Conservation (phyloP, 148 eudicot species). For the Bassia scoparia region DNA sequence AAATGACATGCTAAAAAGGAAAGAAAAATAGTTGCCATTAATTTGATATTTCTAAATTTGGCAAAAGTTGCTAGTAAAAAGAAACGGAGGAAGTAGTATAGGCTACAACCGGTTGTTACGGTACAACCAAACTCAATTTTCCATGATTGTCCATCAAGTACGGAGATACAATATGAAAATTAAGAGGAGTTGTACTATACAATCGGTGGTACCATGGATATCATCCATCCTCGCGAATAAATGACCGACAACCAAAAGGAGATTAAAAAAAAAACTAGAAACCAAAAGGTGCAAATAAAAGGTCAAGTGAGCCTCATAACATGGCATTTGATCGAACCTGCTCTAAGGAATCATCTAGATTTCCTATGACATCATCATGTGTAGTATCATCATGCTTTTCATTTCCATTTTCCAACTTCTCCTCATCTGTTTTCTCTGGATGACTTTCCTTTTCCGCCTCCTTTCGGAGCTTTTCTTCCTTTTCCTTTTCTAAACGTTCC, state of each 20-base stretch:
- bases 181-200: no score
- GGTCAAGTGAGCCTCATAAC: neutral
- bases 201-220: no score
- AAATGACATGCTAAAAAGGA: no score
- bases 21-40: no score
- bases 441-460: conserved; percentile 47
- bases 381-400: conserved; percentile 32
- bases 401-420: conserved; percentile 30
- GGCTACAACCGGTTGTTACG: no score
- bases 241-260: neutral
- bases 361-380: conserved; percentile 41
- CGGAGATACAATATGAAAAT: no score
- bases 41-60: no score
- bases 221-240: neutral
- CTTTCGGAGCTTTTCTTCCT: conserved; percentile 63
- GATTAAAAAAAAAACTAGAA: neutral
- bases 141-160: no score
- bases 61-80: no score
- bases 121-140: no score
- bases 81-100: no score
- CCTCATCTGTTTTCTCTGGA: conserved; percentile 31
- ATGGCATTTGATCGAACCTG: conserved; percentile 36
- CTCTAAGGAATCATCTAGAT: conserved; percentile 33
- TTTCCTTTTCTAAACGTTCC: conserved; percentile 73
- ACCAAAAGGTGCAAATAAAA: neutral